Conservation (phyloP, 768 basidiomycete genomes). For the Russula vinacea region DNA sequence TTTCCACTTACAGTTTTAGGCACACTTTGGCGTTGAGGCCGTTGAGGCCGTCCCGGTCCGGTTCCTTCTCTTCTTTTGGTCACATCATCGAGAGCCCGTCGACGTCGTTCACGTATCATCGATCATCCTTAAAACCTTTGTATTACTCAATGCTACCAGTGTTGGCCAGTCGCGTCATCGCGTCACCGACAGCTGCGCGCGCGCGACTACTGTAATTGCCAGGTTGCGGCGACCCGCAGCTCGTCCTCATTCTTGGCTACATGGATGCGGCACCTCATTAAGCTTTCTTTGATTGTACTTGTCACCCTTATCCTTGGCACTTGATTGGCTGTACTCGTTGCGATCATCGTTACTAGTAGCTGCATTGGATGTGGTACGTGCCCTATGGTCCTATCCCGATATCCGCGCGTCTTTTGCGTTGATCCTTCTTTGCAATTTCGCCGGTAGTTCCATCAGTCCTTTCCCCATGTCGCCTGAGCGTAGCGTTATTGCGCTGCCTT, state of each 20-base stretch:
- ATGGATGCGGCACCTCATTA: no score
- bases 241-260: no score
- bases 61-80: no score
- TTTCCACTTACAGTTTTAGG: no score
- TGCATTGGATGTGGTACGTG: background rate
- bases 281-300: no score
- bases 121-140: no score
- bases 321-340: background rate
- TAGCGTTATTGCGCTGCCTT: background rate
- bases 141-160: background rate
- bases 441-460: background rate
- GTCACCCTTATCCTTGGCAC: no score
- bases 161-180: background rate
- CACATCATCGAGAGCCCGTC: no score
- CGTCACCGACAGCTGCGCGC: background rate
- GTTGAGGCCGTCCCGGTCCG: no score
- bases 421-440: background rate
- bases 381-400: background rate
- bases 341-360: background rate
- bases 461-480: background rate
- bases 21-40: no score
- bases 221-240: slow-evolving; percentile 1
- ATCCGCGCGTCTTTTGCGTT: background rate
- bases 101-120: no score
- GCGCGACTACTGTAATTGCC: background rate